phyloP scores from a whole-genome alignment of 202 grass and related monocot species.

The Dendrocalamus latiflorus region DNA sequence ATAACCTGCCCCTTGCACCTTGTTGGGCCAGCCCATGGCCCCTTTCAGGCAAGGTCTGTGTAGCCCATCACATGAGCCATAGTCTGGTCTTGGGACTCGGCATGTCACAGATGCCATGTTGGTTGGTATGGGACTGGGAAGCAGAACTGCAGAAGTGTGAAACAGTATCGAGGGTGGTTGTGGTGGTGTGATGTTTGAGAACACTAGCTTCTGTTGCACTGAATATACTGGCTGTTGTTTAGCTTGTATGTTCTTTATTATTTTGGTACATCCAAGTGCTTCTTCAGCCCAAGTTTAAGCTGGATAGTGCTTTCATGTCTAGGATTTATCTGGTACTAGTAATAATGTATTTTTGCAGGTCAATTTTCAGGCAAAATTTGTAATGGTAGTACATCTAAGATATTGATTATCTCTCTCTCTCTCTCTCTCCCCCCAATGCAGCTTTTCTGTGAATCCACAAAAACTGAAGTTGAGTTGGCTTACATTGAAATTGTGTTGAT shows the following conservation, averaged over 20 bases:
- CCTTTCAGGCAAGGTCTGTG: not conserved
- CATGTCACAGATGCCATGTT: not conserved
- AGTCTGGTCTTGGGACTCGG: not conserved
- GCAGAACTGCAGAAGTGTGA: not conserved
- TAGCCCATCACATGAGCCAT: not conserved
- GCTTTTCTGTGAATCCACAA: not conserved
- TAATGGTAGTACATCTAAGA: not conserved
- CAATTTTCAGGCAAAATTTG: not conserved
- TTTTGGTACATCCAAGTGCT: not conserved
- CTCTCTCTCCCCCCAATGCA: too few relatives aligned
- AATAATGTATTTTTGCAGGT: not conserved
- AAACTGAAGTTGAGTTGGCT: not conserved
- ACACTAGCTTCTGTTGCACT: not conserved
- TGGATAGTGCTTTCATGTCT: not conserved
- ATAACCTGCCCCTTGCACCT: not conserved
- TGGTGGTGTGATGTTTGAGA: not conserved
- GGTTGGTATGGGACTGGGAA: too few relatives aligned
- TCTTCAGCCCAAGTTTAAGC: not conserved
- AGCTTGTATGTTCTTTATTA: conserved; percentile 1
- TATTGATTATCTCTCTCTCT: not conserved
- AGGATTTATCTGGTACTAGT: not conserved
- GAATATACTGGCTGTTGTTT: not conserved
- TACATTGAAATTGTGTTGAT: not conserved
- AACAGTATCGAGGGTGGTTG: not conserved
- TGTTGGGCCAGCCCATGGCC: not conserved